Evolutionary conservation across 1,284 basidiomycete species (phyloP), one percentile per base, ranked within the genome.

Genomic region (Tremellales sp.): DNA sequence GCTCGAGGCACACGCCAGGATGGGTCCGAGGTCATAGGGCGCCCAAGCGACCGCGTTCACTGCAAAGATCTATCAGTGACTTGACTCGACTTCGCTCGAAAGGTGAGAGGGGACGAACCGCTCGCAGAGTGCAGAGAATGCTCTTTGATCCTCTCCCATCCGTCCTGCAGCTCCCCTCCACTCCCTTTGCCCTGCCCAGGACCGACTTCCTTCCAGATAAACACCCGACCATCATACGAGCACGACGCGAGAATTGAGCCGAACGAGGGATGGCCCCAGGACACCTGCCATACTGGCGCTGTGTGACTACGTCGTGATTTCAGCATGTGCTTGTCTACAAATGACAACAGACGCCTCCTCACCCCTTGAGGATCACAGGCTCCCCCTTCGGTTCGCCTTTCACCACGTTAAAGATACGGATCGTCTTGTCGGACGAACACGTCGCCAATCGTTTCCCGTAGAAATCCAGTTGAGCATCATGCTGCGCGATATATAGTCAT

Each of bases 1-100:
- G 3, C 91, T 95, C n/a, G 89, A 94, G 1, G 94, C 94, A 65
- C 94, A 98, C 1, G 92, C 93, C 37, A 98, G 80, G 58, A 97
- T 93, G 0, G 95, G 90, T 45, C 95, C 94, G 12, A 97, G 81
- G 70, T 97, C 94, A 61, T 95, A 91, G 1, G 95, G 92, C 27
- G 94, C 93, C 94, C 95, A 98, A 0, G 91, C 89, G 31, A 98
- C 87, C 1, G 93, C 93, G 74, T 98, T 98, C 50, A 97, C 94
- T 60, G 36, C 5, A 4, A 14, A 22, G 32, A 14, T 16, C 14
- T 21, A 13, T 37, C 33, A 38, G 4, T 19, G 14, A 22, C 5
- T 26, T 18, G n/a, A n/a, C 16, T 5, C 3, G 3, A 8, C 22
- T 8, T 13, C n/a, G 18, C 33, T 14, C 12, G 22, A 9, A 24